Evolutionary conservation across 306 rosid genomes (phyloP), one percentile per base, ranked within the genome.

Genomic region (Psophocarpus tetragonolobus): DNA sequence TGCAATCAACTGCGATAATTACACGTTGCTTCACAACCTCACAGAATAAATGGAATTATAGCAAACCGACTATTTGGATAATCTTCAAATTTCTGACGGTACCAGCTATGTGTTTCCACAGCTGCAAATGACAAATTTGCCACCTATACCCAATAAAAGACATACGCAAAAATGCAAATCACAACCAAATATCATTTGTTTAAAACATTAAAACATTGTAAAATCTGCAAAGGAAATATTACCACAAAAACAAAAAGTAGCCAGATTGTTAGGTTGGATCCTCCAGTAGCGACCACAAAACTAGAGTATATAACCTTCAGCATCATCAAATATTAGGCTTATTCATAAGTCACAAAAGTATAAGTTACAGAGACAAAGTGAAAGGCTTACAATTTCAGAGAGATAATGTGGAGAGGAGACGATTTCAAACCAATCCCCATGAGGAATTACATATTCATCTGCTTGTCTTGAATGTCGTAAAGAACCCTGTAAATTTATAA

Each of bases 381-480:
- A 42, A 79, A 47, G 72, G 23, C 78, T 85, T 89, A 92, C 98
- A 26, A 92, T 91, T 87, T 92, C 98, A 30, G 97, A 87, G 53
- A 95, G 93, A 84, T 94, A 94, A 67, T 94, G 98, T 4, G 98
- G 90, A 30, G 93, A 92, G 4, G 97, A 94, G 39, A 94, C 98
- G 0, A 82, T 17, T 79, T 88, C 87, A 65, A 94, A 94, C 98
- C 97, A 94, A 83, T 91, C 97, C 30, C 97, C 98, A 5, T 14
- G 78, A 79, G 98, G 97, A 76, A 92, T 92, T 73, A 79, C 86
- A 69, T 94, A 94, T 24, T 85, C 92, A 10, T 87, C 89, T 13
- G n/a, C 79, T 45, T 80, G 89, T 76, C 82, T 88, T 21, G 83
- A 73, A 41, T 76, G 84, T n/a, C 97, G 86, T 17, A 92, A 81